Base-by-base conservation (phyloP, 208 protist species). In the Kentomonas sorsogonicus region DNA sequence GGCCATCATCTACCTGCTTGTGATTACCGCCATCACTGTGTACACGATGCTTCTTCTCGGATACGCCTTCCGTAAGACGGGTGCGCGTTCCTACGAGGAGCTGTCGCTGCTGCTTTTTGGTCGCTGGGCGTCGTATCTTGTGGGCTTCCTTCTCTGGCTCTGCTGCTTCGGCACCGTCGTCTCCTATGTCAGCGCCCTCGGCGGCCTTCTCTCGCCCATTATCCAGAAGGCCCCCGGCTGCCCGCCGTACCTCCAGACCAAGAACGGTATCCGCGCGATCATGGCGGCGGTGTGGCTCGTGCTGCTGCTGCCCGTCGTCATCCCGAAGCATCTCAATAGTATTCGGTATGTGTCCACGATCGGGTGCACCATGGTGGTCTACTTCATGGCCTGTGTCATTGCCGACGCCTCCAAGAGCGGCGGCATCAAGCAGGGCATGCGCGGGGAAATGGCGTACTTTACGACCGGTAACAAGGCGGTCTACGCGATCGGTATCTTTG, bases 101-200 rank as follows among this genome's bases (percentile, higher is more conserved):
- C 70, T 84, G 50, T 73, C 73, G 0, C 61, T 46, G 6, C 34
- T 39, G 10, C 57, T 91, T 0, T 71, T 91, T 10, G 82, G 87
- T 1, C 54, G 51, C 10, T 41, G 69, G 16, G 72, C 72, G 53
- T 77, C 74, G 44, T 81, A 85, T 54, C 85, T 94, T 60, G 82
- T 89, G 16, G 81, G 75, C 16, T 61, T 67, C 13, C 67, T 91
- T 29, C 67, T 79, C 27, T 83, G 61, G 47, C 38, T 88, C n/a
- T 86, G 83, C 27, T 91, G 74, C 43, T 64, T 89, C 22, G 83
- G 87, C 25, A 79, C 83, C 4, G 69, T 72, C 0, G 72, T 94
- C 25, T 77, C 72, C 16, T 94, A 94, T 68, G 66, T 94, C 39
- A 86, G 81, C 44, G 81, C 81, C 20, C 60, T 86, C n/a, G 70